Conservation (phyloP, 345 rosid species). For the Eucalyptus microcorys region DNA sequence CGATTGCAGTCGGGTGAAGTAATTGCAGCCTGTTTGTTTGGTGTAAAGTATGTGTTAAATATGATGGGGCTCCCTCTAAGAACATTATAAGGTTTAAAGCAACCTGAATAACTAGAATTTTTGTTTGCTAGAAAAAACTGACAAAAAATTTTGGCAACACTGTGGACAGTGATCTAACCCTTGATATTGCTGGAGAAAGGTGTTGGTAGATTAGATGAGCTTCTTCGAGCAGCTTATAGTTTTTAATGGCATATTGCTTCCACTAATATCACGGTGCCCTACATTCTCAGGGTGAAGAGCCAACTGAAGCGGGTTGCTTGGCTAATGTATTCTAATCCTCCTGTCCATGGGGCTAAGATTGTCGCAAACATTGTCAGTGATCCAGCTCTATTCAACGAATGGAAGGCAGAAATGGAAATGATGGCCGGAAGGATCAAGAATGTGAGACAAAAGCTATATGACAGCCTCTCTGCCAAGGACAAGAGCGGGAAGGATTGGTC, state of each 20-base stretch:
- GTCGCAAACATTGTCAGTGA: constrained; percentile 90
- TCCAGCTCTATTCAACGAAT: constrained; percentile 63
- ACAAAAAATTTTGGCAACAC: neutral
- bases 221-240: neutral
- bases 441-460: constrained; percentile 63
- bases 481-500: constrained; percentile 96
- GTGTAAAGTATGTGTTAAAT: neutral
- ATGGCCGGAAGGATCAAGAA: constrained; percentile 96
- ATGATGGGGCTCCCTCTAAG: neutral
- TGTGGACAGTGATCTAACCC: neutral
- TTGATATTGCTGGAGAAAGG: neutral
- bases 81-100: neutral
- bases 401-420: constrained; percentile 96
- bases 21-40: neutral
- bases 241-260: neutral
- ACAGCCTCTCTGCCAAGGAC: constrained; percentile 67
- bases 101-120: neutral
- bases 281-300: constrained; percentile 78
- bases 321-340: constrained; percentile 95
- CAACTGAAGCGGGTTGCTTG: constrained; percentile 90
- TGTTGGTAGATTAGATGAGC: neutral
- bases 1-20: neutral
- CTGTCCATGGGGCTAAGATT: constrained; percentile 88
- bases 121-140: neutral
- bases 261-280: neutral